These are phyloP conservation scores for Lodderomyces parapsilosis DNA, from an alignment of 1,139 yeast species.

Conservation along the genomic window DNA sequence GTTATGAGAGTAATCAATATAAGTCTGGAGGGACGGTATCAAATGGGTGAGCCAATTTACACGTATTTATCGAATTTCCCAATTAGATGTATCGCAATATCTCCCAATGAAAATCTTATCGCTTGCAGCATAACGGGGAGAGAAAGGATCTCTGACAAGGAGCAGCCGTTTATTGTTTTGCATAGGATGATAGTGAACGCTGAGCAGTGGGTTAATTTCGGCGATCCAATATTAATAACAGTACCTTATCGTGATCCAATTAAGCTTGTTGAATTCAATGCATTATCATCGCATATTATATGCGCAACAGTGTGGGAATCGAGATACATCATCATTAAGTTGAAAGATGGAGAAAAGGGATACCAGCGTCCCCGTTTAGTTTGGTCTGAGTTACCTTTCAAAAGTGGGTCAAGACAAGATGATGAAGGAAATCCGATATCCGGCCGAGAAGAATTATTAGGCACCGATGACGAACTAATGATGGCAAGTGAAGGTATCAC, in stretches of 20 bases:
- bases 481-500: conserved; percentile 89
- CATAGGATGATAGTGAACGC: conserved; percentile 43
- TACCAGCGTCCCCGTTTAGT: conserved; percentile 61
- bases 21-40: conserved; percentile 15
- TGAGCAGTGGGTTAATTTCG: conserved; percentile 25
- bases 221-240: conserved; percentile 68
- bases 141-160: conserved; percentile 66
- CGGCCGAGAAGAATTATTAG: conserved; percentile 15
- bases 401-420: conserved; percentile 16
- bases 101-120: conserved; percentile 61
- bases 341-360: conserved; percentile 34
- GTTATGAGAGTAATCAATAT: conserved; percentile 65
- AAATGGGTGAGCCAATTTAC: conserved; percentile 62
- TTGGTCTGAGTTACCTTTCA: conserved; percentile 35
- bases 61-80: conserved; percentile 72
- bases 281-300: conserved; percentile 65
- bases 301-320: conserved; percentile 87
- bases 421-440: conserved; percentile 21
- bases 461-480: conserved; percentile 32
- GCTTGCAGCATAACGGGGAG: conserved; percentile 85
- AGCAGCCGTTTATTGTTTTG: conserved; percentile 76
- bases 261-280: conserved; percentile 67
- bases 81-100: conserved; percentile 71
- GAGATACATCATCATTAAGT: conserved; percentile 70
- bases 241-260: conserved; percentile 87